Evolutionary conservation across 768 basidiomycete genomes (phyloP).

Genomic region (Suillus variegatus): DNA sequence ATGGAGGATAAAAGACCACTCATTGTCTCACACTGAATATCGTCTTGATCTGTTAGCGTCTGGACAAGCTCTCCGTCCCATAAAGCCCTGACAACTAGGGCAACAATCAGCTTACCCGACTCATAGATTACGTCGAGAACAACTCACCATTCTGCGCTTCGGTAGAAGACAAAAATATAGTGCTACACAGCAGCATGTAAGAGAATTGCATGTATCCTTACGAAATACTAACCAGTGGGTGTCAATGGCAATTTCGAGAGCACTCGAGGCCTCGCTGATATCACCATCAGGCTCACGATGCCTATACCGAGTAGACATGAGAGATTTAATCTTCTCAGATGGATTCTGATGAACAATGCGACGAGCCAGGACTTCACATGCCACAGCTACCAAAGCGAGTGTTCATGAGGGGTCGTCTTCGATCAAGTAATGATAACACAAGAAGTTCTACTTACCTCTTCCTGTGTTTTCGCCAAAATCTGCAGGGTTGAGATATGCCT

Average conservation of each 20-base stretch:
- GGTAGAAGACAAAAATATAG: slow-evolving; percentile 81
- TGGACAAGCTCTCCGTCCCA: slow-evolving; percentile 88
- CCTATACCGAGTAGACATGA: slow-evolving; percentile 80
- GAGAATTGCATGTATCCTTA: background rate
- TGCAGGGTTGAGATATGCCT: slow-evolving; percentile 79
- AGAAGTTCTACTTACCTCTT: slow-evolving; percentile 53
- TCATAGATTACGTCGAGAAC: background rate
- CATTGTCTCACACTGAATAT: slow-evolving; percentile 68
- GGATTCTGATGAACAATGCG: slow-evolving; percentile 72
- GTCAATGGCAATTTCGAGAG: slow-evolving; percentile 91
- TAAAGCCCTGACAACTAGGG: slow-evolving; percentile 71
- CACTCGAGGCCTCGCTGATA: slow-evolving; percentile 69
- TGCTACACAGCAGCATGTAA: slow-evolving; percentile 39
- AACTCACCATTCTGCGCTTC: slow-evolving; percentile 79
- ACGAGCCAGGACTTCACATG: slow-evolving; percentile 85
- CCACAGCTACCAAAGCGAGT: slow-evolving; percentile 50
- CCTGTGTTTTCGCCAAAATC: slow-evolving; percentile 86
- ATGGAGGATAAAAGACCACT: background rate
- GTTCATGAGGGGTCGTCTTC: slow-evolving; percentile 1
- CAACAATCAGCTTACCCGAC: slow-evolving; percentile 4
- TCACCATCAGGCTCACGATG: slow-evolving; percentile 77
- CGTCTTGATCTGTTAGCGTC: slow-evolving; percentile 67
- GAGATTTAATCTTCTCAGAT: slow-evolving; percentile 59
- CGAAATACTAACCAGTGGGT: slow-evolving; percentile 65
- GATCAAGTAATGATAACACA: background rate